Percentiles rank a stretch among this genome's conserved stretches.
Evolutionary conservation across 2,329 filamentous ascomycete genomes (phyloP).

Genomic region (Hymenoscyphus infarciens): DNA sequence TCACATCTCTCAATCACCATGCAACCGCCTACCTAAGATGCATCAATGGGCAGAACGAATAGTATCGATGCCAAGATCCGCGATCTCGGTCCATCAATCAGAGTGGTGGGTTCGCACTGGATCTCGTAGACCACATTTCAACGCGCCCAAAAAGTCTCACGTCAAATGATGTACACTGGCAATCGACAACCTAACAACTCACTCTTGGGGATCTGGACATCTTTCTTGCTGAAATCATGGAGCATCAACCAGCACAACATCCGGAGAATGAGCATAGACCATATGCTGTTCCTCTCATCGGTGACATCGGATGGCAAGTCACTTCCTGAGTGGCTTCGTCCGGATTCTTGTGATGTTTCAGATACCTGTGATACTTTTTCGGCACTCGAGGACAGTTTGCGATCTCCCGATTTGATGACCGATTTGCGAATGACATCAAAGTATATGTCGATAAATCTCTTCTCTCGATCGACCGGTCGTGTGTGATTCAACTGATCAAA

Average conservation of each 20-base stretch:
- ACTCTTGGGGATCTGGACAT: neutral
- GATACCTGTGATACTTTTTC: too few relatives aligned
- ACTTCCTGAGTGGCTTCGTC: neutral
- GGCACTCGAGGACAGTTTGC: neutral
- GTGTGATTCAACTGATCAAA: neutral
- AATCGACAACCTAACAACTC: conserved; percentile 1
- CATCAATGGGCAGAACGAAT: neutral
- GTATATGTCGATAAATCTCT: neutral
- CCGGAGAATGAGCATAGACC: neutral
- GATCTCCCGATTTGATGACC: neutral
- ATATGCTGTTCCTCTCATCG: neutral
- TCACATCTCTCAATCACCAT: too few relatives aligned
- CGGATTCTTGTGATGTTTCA: neutral
- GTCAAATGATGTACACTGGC: neutral
- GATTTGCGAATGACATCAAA: neutral
- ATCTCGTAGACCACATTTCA: neutral
- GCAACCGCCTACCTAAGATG: neutral
- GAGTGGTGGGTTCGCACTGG: neutral
- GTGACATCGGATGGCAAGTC: neutral
- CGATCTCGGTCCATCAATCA: neutral
- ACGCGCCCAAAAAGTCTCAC: too few relatives aligned
- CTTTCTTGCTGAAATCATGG: conserved; percentile 1
- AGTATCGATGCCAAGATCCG: neutral
- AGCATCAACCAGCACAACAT: conserved; percentile 1
- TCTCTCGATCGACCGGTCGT: neutral